phyloP scores from a whole-genome alignment of 495 filamentous ascomycete genomes.

The Xylaria palmicola region DNA sequence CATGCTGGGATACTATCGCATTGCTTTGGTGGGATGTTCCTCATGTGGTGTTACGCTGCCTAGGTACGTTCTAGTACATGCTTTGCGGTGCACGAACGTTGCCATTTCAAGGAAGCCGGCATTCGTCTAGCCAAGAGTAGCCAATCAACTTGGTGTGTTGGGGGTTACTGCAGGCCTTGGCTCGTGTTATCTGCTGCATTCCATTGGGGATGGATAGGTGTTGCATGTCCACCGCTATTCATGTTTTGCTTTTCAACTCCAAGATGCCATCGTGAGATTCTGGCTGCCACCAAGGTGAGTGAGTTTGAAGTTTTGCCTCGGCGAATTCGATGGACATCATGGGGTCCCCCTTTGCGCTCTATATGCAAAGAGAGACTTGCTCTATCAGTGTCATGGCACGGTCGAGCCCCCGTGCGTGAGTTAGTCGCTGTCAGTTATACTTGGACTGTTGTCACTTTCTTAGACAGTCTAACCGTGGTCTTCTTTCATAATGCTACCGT shows the following conservation, averaged over 20 bases:
- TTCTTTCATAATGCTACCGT: neutral
- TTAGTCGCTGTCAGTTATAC: too few species aligned
- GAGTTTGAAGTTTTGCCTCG: neutral
- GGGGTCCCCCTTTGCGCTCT: too few species aligned
- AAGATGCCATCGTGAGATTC: conserved; percentile 3
- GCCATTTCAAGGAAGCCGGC: conserved; percentile 8
- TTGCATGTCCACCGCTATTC: conserved; percentile 12
- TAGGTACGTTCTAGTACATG: neutral
- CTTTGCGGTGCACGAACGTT: conserved; percentile 9
- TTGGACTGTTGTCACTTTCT: too few species aligned
- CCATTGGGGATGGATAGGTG: conserved; percentile 1
- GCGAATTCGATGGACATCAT: too few species aligned
- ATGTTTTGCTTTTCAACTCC: conserved; percentile 10
- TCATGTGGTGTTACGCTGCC: conserved; percentile 4
- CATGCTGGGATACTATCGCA: neutral
- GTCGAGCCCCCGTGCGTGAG: too few species aligned
- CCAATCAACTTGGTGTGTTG: neutral
- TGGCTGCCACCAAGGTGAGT: neutral
- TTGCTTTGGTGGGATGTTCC: neutral
- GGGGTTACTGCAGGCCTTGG: conserved; percentile 7
- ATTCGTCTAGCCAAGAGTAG: neutral
- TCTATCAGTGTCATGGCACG: too few species aligned
- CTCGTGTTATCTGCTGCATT: conserved; percentile 7
- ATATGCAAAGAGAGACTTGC: neutral
- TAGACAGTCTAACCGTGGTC: too few species aligned